Base-by-base conservation (phyloP, 495 filamentous ascomycete genomes). In the Penicillium silybi region DNA sequence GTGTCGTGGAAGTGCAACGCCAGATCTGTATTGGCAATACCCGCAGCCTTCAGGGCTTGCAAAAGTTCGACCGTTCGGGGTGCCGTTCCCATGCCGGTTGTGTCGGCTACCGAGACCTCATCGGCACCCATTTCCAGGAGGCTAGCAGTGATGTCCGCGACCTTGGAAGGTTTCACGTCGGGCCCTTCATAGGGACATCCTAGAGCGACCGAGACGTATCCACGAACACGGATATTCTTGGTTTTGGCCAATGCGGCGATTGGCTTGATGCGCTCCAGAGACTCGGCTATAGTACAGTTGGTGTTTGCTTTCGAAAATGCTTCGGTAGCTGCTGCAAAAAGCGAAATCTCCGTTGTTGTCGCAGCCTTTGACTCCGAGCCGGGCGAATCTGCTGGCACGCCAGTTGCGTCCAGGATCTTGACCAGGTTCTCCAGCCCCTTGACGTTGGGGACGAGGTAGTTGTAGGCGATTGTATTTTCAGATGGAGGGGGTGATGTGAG, bases 1-100 rank as follows among this genome's bases (percentile, higher is more conserved):
- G 95, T 99, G 61, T 98, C 91, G 56, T 97, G 93, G 64, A 97
- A 97, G 62, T 98, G 93, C 67, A 95, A 83, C 2, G 92, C 92
- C 2, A 98, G 58, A 59, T 95, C 90, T 57, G 87, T 85, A 32
- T 79, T 85, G 39, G 84, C 76, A 41, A 97, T 84, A 0, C 91
- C 89, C 4, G 90, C 88, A 4, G 84, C 82, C 19, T 77, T 75
- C 61, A 96, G 75, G 17, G 88, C 82, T 47, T 77, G 73, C 50
- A 95, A 69, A 37, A 95, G 76, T 61, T 84, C 80, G 59, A 80
- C 75, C 0, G 88, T 93, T 19, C 86, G 77, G 1, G 90, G 89
- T 18, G 86, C 89, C 0, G 93, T 97, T 6, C 95, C 93, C 88
- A 96, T 96, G 7, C 93, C 93, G 1, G 93, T 97, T 0, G 93